Base-by-base conservation (phyloP, 768 basidiomycete genomes). In the Terana coerulea region DNA sequence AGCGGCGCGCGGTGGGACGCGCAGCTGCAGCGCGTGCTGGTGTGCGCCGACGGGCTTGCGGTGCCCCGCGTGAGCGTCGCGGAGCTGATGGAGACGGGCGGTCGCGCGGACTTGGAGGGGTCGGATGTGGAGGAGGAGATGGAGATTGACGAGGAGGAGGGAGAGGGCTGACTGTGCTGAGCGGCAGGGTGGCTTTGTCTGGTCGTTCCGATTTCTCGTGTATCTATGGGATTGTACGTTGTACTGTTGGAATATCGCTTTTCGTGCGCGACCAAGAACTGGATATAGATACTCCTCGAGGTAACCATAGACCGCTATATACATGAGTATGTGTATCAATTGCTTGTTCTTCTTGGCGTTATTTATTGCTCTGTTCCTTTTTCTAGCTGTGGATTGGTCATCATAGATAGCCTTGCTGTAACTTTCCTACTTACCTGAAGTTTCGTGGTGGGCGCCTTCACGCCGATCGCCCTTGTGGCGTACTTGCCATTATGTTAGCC, bases 1-100 rank as follows among this genome's bases (percentile, higher is more conserved):
- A 80, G 75, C 43, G 67, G 53, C 1, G 65, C 66, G 19, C 67
- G 64, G 31, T 67, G 74, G 75, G 65, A 69, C 44, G 62, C 69
- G 5, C 24, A 37, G 17, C 44, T 61, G 37, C 56, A 58, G 45
- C 34, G 39, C 28, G 53, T 61, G 12, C 10, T 60, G 36, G 51
- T 56, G 41, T 49, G 47, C 49, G 21, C 51, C 37, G 60, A 57
- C 8, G 45, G 31, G 26, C 22, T 53, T 26, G 51, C 39, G 47
- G 31, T 48, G 8, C 58, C 59, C 35, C 40, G 54, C 8, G 43
- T 56, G 33, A 37, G 41, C 11, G 53, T 57, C 28, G 54, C 55
- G 15, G 55, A 47, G 34, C 46, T 52, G 47, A 56, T 61, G 55
- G 46, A n/a, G 30, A 54, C n/a, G 29, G 57, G 52, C 14, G 52